Base-by-base conservation (phyloP, 2,329 filamentous ascomycete species). In the Akanthomyces dipterigenus region DNA sequence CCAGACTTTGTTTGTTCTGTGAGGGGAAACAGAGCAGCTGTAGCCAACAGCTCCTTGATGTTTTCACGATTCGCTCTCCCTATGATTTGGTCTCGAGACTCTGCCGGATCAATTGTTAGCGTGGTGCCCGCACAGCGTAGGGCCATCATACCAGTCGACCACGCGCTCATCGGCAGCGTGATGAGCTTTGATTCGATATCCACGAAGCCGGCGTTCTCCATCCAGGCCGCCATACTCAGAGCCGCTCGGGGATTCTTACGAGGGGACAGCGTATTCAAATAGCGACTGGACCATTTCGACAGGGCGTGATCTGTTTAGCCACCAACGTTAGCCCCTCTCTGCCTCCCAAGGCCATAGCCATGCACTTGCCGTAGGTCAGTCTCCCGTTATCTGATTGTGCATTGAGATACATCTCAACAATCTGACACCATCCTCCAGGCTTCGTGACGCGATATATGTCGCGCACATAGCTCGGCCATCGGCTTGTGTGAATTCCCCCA, bases 341-440 rank as follows among this genome's bases (percentile, higher is more conserved):
- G 1, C 8, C n/a, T n/a, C 26, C 26, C 5, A 8, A 22, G 46
- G 18, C 20, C 12, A 48, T 3, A 28, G 1, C 45, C 34, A 26
- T 12, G 9, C 40, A 53, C 80, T 72, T 69, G 81, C 85, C 79
- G 55, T 87, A 81, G 12, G 84, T 87, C 67, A 95, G 76, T n/a
- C 84, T 86, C 5, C 91, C 91, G 68, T 90, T 96, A 67, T 93
- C 86, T 0, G 91, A 96, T 72, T 96, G 93, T 28, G 90, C 86
- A 65, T 91, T 91, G 72, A 88, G 88, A 69, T 96, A 91, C 67
- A 93, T 83, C 70, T 96, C 93, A n/a, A 90, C 84, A 82, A 96
- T 87, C 70, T 96, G 91, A 63, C 89, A 82, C 91, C 91, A 96
- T 1, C 93, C 92, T 2, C 87, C 88, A 6, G 86, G 88, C 55